Conservation (phyloP, 2,329 filamentous ascomycete genomes). For the Hawksworthiomyces lignivorus region DNA sequence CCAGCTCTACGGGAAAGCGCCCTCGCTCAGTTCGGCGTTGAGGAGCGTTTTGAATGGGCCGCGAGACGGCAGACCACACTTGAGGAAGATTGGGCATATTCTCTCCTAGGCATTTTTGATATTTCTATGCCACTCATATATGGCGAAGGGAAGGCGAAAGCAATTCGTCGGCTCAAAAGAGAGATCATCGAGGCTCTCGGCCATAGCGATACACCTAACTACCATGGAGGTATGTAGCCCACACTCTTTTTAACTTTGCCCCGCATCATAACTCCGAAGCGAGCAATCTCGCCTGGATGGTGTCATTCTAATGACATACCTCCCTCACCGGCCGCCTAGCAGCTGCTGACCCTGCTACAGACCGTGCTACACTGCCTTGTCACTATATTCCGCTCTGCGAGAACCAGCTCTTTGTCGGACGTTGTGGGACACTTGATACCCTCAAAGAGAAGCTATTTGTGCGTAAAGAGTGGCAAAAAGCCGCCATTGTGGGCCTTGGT, state of each 20-base stretch:
- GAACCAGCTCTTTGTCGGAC: too few relatives aligned
- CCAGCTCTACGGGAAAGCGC: slow-evolving; percentile 13
- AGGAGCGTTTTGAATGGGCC: slow-evolving; percentile 18
- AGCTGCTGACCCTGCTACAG: too few relatives aligned
- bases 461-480: too few relatives aligned
- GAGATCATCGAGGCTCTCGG: slow-evolving; percentile 5
- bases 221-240: neutral
- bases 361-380: too few relatives aligned
- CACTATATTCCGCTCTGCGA: too few relatives aligned
- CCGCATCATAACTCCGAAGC: too few relatives aligned
- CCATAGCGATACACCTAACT: neutral
- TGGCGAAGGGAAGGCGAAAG: slow-evolving; percentile 10
- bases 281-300: too few relatives aligned
- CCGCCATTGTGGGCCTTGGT: slow-evolving; percentile 24
- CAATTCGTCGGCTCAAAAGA: slow-evolving; percentile 9
- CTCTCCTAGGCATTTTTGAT: slow-evolving; percentile 15
- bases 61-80: slow-evolving; percentile 9
- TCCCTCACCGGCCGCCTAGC: slow-evolving; percentile 21
- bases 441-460: slow-evolving; percentile 19
- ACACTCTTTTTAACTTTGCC: neutral
- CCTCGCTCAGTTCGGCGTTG: slow-evolving; percentile 15
- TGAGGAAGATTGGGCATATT: slow-evolving; percentile 15
- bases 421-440: too few relatives aligned
- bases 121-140: slow-evolving; percentile 15
- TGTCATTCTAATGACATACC: slow-evolving; percentile 20